A percentile compares a stretch with the other conserved stretches of the same genome.
phyloP scores from a whole-genome alignment of 176 grass and related monocot genomes.

The Oropetium thomaeum region DNA sequence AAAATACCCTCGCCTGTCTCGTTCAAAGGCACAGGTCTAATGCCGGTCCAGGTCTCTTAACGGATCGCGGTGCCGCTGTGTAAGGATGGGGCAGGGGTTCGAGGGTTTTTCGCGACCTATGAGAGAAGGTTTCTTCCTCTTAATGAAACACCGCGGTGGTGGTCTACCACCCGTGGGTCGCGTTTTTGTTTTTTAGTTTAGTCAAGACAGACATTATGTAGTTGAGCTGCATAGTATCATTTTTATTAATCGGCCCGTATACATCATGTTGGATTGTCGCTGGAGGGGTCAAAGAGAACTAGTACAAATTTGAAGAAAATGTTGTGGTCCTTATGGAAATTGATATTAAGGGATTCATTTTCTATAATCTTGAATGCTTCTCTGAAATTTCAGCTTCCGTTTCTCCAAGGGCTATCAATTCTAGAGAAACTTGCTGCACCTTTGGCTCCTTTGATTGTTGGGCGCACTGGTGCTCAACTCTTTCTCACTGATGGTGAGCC shows the following conservation, averaged over 20 bases:
- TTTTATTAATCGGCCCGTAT: neutral
- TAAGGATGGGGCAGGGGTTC: no score
- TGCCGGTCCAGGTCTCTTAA: no score
- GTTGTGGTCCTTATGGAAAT: neutral
- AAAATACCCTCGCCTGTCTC: no score
- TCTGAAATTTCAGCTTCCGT: constrained; percentile 66
- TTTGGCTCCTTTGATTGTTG: constrained; percentile 71
- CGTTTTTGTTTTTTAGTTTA: no score
- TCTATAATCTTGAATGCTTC: constrained; percentile 17
- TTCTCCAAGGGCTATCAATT: constrained; percentile 71
- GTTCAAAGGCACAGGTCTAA: no score
- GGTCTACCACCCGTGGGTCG: no score
- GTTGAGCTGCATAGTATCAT: neutral
- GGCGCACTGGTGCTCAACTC: constrained; percentile 72
- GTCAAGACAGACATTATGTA: neutral
- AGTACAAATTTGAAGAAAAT: neutral
- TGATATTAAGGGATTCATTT: neutral
- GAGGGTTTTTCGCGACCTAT: no score
- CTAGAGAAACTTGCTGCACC: constrained; percentile 80
- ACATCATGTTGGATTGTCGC: neutral
- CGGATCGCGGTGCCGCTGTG: no score
- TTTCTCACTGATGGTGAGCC: constrained; percentile 85
- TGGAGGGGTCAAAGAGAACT: neutral
- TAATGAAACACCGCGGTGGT: no score
- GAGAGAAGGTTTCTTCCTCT: no score